Conservation (phyloP, 805 yeast species). For the Starmerella lactis-condensi region DNA sequence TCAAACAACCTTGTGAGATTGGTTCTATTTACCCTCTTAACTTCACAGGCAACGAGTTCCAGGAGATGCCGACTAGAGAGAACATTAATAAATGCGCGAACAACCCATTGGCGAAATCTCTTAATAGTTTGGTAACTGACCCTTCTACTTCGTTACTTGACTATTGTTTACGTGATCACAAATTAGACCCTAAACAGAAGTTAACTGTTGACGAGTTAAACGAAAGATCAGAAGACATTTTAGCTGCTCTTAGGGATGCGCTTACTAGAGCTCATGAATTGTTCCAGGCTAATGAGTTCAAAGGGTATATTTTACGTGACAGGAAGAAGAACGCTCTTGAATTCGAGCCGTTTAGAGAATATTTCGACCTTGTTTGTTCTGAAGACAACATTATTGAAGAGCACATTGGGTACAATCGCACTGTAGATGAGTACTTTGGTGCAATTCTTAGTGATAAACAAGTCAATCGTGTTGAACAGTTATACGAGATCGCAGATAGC, state of each 20-base stretch:
- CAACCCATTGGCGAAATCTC: conserved; percentile 37
- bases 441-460: conserved; percentile 67
- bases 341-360: conserved; percentile 18
- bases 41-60: conserved; percentile 3
- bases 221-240: conserved; percentile 14
- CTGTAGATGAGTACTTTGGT: conserved; percentile 71
- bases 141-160: conserved; percentile 64
- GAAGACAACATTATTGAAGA: conserved; percentile 3
- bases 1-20: conserved; percentile 4
- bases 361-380: conserved; percentile 25
- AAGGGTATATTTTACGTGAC: conserved; percentile 14
- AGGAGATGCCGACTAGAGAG: conserved; percentile 38
- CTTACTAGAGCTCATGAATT: conserved; percentile 17
- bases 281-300: conserved; percentile 2
- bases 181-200: conserved; percentile 30
- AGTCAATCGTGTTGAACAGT: conserved; percentile 49
- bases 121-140: conserved; percentile 51
- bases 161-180: conserved; percentile 31
- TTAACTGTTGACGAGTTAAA: conserved; percentile 6
- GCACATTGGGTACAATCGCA: conserved; percentile 37
- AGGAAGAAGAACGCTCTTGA: conserved; percentile 13
- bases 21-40: too few species aligned
- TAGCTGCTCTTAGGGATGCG: conserved; percentile 20
- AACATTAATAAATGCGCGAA: conserved; percentile 17
- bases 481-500: conserved; percentile 40